These are phyloP conservation scores for Fusarium vanettenii DNA, from an alignment of 2,329 filamentous ascomycete species.

Conservation along the genomic window DNA sequence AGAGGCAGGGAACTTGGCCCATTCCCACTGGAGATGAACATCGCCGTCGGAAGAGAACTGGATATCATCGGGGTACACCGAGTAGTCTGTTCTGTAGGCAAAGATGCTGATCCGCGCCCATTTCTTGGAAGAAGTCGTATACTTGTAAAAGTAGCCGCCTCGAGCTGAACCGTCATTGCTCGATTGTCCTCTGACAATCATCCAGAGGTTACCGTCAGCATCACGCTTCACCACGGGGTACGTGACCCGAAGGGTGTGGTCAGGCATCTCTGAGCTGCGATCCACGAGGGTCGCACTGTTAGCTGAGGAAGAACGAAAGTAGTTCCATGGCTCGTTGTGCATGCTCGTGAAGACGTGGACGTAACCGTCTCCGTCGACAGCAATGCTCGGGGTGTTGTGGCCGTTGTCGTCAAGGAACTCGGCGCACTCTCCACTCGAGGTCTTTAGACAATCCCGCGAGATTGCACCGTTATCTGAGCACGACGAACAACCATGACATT, in stretches of 20 bases:
- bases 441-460: constrained; percentile 38
- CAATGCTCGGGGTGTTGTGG: constrained; percentile 38
- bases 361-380: constrained; percentile 40
- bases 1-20: constrained; percentile 43
- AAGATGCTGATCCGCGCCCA: constrained; percentile 13
- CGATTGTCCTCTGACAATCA: constrained; percentile 21
- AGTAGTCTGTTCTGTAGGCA: constrained; percentile 40
- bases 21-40: constrained; percentile 44
- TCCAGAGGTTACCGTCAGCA: constrained; percentile 4
- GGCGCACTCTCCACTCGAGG: constrained; percentile 27
- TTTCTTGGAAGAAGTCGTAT: neutral
- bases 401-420: constrained; percentile 40
- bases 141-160: constrained; percentile 27
- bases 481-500: constrained; percentile 43
- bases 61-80: constrained; percentile 43
- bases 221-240: constrained; percentile 27
- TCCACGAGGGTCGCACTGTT: constrained; percentile 37
- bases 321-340: constrained; percentile 43
- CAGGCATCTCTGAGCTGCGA: constrained; percentile 35
- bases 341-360: constrained; percentile 45
- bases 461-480: constrained; percentile 27
- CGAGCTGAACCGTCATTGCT: constrained; percentile 3
- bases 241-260: constrained; percentile 25
- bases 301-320: constrained; percentile 36
- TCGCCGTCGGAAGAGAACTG: constrained; percentile 43